Conservation (phyloP, 2,329 filamentous ascomycete genomes). For the Neonectria hederae region DNA sequence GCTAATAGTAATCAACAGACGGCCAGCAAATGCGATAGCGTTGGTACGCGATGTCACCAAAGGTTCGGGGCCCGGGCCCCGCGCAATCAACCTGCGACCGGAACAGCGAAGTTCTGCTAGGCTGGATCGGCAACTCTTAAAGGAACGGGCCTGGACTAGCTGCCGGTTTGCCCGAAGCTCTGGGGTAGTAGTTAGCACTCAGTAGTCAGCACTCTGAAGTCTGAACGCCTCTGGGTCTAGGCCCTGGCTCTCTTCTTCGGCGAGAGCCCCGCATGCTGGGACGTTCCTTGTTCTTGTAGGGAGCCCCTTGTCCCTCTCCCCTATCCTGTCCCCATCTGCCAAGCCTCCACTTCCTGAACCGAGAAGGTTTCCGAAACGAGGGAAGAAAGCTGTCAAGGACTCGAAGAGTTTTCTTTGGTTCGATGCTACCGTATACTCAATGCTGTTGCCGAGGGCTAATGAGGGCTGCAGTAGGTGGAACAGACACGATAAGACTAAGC, state of each 20-base stretch:
- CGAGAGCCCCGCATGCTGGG: background rate
- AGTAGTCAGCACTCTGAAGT: background rate
- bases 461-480: background rate
- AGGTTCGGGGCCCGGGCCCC: slow-evolving; percentile 9
- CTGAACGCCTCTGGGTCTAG: background rate
- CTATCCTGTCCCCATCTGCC: background rate
- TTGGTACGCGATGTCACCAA: slow-evolving; percentile 20
- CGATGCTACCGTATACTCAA: background rate
- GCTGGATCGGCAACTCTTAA: slow-evolving; percentile 19
- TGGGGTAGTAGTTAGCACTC: background rate
- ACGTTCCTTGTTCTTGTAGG: background rate
- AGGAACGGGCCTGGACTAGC: background rate
- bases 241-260: background rate
- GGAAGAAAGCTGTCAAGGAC: background rate
- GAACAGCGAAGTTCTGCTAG: slow-evolving; percentile 2
- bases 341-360: background rate
- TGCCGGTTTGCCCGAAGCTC: slow-evolving; percentile 2
- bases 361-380: background rate
- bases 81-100: slow-evolving; percentile 23
- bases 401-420: background rate
- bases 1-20: background rate
- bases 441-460: background rate
- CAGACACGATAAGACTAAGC: background rate
- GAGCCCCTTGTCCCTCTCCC: background rate
- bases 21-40: slow-evolving; percentile 6